phyloP scores from a whole-genome alignment of 1,284 basidiomycete species.

The Leccinum fallax region DNA sequence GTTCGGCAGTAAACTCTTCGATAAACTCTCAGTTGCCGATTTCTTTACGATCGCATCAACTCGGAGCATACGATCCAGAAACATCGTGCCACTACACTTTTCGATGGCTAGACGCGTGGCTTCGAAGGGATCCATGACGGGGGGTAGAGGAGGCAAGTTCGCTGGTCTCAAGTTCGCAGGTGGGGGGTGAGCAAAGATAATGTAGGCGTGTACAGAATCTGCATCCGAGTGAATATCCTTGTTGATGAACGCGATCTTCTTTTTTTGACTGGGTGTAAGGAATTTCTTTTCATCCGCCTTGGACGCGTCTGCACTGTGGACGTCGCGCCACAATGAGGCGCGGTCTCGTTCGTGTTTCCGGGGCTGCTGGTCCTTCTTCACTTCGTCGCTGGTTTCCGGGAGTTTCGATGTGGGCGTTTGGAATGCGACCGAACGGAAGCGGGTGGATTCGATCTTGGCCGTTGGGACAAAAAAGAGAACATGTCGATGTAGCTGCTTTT shows the following conservation, averaged over 20 bases:
- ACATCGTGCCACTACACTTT: slow-evolving; percentile 70
- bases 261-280: slow-evolving; percentile 86
- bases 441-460: slow-evolving; percentile 85
- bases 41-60: slow-evolving; percentile 65
- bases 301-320: slow-evolving; percentile 47
- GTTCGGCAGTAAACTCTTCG: slow-evolving; percentile 8
- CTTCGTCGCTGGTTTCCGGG: slow-evolving; percentile 42
- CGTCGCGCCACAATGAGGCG: slow-evolving; percentile 66
- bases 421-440: slow-evolving; percentile 90
- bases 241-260: slow-evolving; percentile 94
- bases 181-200: slow-evolving; percentile 79
- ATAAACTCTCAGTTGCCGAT: slow-evolving; percentile 2
- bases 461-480: slow-evolving; percentile 68
- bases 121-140: slow-evolving; percentile 69
- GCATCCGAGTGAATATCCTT: slow-evolving; percentile 79
- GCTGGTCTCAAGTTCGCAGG: slow-evolving; percentile 44
- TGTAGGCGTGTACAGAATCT: slow-evolving; percentile 79
- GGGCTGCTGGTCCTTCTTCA: slow-evolving; percentile 37
- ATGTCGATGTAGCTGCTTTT: slow-evolving; percentile 73
- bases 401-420: slow-evolving; percentile 73
- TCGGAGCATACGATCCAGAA: slow-evolving; percentile 76
- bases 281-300: slow-evolving; percentile 63
- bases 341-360: slow-evolving; percentile 62
- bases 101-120: slow-evolving; percentile 66
- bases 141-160: slow-evolving; percentile 59